Conservation (phyloP, 495 filamentous ascomycete genomes). For the Penicillium crystallinum region DNA sequence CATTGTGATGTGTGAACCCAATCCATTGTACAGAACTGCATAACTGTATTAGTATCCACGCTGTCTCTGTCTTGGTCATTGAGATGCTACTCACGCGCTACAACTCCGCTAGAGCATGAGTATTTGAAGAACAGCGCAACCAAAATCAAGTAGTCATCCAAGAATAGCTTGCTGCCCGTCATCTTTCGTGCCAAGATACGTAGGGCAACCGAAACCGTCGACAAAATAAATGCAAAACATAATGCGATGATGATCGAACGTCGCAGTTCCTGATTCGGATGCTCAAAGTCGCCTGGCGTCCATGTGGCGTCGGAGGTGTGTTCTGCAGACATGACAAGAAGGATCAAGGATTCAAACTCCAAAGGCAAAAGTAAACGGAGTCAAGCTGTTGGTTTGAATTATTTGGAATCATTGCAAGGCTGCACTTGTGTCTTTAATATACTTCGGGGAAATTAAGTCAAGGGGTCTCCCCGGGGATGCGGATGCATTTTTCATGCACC, state of each 20-base stretch:
- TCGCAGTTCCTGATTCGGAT: constrained; percentile 22
- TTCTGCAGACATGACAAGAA: constrained; percentile 13
- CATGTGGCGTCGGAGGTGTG: constrained; percentile 11
- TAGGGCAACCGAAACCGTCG: constrained; percentile 26
- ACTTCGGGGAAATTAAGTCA: constrained; percentile 9
- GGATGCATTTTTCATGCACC: not conserved
- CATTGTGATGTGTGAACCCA: constrained; percentile 32
- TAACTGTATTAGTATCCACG: not conserved
- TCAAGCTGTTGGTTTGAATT: constrained; percentile 16
- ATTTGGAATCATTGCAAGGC: constrained; percentile 18
- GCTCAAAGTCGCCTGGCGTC: constrained; percentile 19
- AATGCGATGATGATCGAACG: constrained; percentile 26
- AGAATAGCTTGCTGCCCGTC: constrained; percentile 19
- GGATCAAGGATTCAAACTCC: not conserved
- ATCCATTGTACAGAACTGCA: constrained; percentile 28
- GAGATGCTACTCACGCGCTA: constrained; percentile 18
- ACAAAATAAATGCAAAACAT: constrained; percentile 26
- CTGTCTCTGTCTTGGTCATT: not conserved
- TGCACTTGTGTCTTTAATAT: constrained; percentile 7
- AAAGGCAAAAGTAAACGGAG: constrained; percentile 3
- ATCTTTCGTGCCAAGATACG: constrained; percentile 25
- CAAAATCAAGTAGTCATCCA: constrained; percentile 39
- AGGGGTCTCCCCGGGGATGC: not conserved
- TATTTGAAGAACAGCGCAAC: constrained; percentile 35
- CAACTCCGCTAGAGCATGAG: constrained; percentile 28